Base-by-base conservation (phyloP, 768 basidiomycete species). In the Mycena polygramma region DNA sequence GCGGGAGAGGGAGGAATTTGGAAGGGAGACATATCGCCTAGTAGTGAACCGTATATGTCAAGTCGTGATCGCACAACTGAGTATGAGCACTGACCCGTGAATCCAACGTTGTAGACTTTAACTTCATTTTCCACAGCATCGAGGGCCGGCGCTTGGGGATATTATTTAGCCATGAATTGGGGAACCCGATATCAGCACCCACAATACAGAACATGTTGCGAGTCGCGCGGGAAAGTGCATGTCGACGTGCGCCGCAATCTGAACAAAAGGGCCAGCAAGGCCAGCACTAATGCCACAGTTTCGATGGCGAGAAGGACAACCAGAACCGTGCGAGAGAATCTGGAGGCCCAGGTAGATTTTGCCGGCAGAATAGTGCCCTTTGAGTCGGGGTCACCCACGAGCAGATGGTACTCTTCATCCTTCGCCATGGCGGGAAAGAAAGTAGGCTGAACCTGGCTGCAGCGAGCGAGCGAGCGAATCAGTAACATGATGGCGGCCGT, bases 111-210 rank as follows among this genome's bases (percentile, higher is more conserved):
- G 57, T 65, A 70, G 11, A 70, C 69, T 11, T 24, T 17, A n/a
- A 69, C 68, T 41, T 69, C 62, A 36, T 69, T 24, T 35, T 69
- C 68, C n/a, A 69, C 62, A 4, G 65, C 70, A 7, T 57, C 59
- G 22, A 61, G 58, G 8, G 70, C 70, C 7, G 70, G 70, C n/a
- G 70, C 70, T 71, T 24, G n/a, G n/a, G n/a, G n/a, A n/a, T n/a
- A n/a, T n/a, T n/a, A n/a, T n/a, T n/a, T n/a, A n/a, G n/a, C n/a
- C n/a, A n/a, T n/a, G n/a, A n/a, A n/a, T n/a, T n/a, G n/a, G n/a
- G n/a, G n/a, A n/a, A n/a, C n/a, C n/a, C n/a, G n/a, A n/a, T n/a
- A n/a, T n/a, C n/a, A n/a, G n/a, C n/a, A n/a, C n/a, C n/a, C n/a
- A 53, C 52, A 53, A 35, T 53, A 53, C 14, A 53, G 52, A 53